Base-by-base conservation (phyloP, 352 stramenopile species). In the Phytophthora tubulina region DNA sequence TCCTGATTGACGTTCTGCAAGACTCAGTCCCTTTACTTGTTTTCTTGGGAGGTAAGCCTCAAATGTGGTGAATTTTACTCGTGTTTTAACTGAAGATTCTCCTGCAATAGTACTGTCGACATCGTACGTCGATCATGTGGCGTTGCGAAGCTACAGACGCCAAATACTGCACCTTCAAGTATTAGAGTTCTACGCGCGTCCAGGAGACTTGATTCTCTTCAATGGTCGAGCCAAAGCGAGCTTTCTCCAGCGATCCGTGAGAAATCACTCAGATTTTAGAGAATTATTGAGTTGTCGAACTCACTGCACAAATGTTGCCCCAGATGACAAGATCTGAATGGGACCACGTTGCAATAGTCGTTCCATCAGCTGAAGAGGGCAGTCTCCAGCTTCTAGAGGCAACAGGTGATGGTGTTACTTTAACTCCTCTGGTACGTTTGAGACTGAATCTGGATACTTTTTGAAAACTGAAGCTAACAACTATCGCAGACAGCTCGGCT, bases 91-190 rank as follows among this genome's bases (percentile, higher is more conserved):
- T 17, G 35, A n/a, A 17, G 5, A 45, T 39, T 65, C 14, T 57
- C 33, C 31, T 30, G 35, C 11, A 35, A 9, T 50, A 83, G 73
- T 76, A 4, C 52, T 84, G 5, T 84, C 72, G 5, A 80, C 73
- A 30, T 67, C 67, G 8, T 73, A 71, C 32, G 52, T 81, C 10
- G 73, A 82, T 35, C 72, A 80, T 52, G 54, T 76, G 45, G 71
- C 71, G 4, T 45, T 78, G 48, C 55, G 68, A 41, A 70, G 73
- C 14, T 71, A 73, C 14, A 63, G 72, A 10, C 67, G 70, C 0
- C 81, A 91, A 35, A 84, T 92, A 8, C 62, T 92, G 15, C 85
- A 91, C 41, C 75, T 92, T 15, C 82, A 85, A 35, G 80, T 92
- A 11, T 64, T 92, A 1, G 71, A 76, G 49, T 84, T 81, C 58